These are phyloP conservation scores for Taphrina flavorubra DNA, from an alignment of 1,139 yeast species.

Conservation along the genomic window DNA sequence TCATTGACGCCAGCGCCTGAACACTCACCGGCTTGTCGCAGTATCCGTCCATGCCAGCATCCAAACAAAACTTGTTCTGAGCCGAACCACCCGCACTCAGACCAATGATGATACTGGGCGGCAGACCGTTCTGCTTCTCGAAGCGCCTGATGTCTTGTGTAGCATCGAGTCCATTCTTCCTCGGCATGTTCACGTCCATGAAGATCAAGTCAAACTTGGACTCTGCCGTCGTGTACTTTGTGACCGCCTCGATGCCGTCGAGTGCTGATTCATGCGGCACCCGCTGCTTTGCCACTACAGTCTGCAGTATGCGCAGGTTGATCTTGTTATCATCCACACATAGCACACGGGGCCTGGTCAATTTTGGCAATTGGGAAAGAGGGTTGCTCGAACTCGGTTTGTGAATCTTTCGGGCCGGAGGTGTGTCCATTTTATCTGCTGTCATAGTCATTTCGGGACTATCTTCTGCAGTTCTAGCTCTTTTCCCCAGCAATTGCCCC, in stretches of 20 bases:
- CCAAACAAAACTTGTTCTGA: conserved; percentile 8
- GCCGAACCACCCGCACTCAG: conserved; percentile 59
- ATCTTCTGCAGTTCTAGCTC: background rate
- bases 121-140: conserved; percentile 59
- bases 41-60: conserved; percentile 28
- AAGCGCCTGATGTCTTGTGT: conserved; percentile 16
- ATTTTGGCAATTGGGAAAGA: background rate
- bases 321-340: conserved; percentile 37
- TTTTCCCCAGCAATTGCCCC: background rate
- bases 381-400: background rate
- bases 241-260: conserved; percentile 29
- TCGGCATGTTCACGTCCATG: conserved; percentile 38
- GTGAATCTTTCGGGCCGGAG: background rate
- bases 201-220: conserved; percentile 51
- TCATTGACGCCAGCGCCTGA: conserved; percentile 13
- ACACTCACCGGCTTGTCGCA: conserved; percentile 27
- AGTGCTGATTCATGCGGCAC: conserved; percentile 24
- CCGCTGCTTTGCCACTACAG: conserved; percentile 25
- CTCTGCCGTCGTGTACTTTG: background rate
- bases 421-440: background rate
- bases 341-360: conserved; percentile 7
- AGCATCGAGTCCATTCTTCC: conserved; percentile 32
- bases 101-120: conserved; percentile 85
- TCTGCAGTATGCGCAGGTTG: conserved; percentile 32
- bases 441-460: background rate